phyloP scores from a whole-genome alignment of 768 basidiomycete species.

The Rossbeevera mucosa region DNA sequence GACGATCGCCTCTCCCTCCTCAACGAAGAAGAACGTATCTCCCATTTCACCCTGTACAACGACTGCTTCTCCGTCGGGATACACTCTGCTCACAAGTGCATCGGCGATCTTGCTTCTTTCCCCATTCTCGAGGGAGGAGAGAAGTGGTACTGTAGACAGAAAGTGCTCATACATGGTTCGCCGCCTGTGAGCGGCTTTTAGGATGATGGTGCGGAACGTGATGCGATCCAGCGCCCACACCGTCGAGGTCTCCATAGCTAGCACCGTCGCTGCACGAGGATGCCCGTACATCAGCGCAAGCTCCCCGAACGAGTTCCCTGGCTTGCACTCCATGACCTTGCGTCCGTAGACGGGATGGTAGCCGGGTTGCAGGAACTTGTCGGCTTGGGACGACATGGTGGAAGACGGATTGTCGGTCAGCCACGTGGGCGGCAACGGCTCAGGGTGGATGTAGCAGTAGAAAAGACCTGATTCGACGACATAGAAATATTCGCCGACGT shows the following conservation, averaged over 20 bases:
- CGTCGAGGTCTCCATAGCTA: constrained; percentile 76
- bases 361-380: constrained; percentile 59
- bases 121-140: constrained; percentile 79
- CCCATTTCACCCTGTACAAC: constrained; percentile 93
- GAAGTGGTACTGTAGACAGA: constrained; percentile 82
- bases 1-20: constrained; percentile 87
- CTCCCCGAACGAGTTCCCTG: constrained; percentile 90
- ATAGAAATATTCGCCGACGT: constrained; percentile 96
- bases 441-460: constrained; percentile 74
- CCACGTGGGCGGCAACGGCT: constrained; percentile 60
- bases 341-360: constrained; percentile 71
- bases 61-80: constrained; percentile 80
- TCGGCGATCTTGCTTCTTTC: constrained; percentile 98
- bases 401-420: constrained; percentile 39
- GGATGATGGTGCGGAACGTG: constrained; percentile 96
- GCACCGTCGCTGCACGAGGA: constrained; percentile 89
- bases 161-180: constrained; percentile 97
- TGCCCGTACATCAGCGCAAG: constrained; percentile 98
- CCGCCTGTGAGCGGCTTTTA: constrained; percentile 86
- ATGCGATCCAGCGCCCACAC: constrained; percentile 96
- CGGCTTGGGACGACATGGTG: constrained; percentile 36
- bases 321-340: constrained; percentile 79
- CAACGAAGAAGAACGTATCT: constrained; percentile 96
- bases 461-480: constrained; percentile 89
- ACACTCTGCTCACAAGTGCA: constrained; percentile 79